A percentile compares a stretch with the other conserved stretches of the same genome.
Evolutionary conservation across 495 filamentous ascomycete genomes (phyloP).

Genomic region (Parathielavia hyrcaniae): DNA sequence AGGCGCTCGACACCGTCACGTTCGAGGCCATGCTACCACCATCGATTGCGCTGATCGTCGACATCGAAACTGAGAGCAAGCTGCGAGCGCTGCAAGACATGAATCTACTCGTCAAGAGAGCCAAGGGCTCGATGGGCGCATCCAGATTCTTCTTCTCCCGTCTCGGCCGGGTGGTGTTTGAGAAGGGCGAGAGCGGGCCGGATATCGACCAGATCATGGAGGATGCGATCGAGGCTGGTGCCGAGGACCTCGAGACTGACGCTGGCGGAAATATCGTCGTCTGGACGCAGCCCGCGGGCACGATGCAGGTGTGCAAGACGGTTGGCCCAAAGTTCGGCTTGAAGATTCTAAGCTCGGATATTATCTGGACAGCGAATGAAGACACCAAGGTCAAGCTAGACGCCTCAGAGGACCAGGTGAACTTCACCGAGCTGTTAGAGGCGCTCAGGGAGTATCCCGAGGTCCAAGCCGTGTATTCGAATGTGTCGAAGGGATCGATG

Average conservation of each 20-base stretch:
- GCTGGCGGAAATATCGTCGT: slow-evolving; percentile 64
- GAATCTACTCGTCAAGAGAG: slow-evolving; percentile 58
- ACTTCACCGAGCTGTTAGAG: slow-evolving; percentile 51
- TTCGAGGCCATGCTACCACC: slow-evolving; percentile 79
- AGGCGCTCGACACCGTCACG: slow-evolving; percentile 63
- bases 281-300: slow-evolving; percentile 66
- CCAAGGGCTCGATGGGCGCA: slow-evolving; percentile 60
- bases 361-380: slow-evolving; percentile 77
- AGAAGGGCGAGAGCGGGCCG: slow-evolving; percentile 48
- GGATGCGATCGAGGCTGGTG: slow-evolving; percentile 77
- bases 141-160: slow-evolving; percentile 80
- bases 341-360: slow-evolving; percentile 62
- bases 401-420: slow-evolving; percentile 42
- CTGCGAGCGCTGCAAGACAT: slow-evolving; percentile 65
- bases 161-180: slow-evolving; percentile 64
- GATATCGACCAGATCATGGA: slow-evolving; percentile 74
- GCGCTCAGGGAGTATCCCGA: slow-evolving; percentile 53
- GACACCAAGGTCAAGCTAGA: slow-evolving; percentile 63
- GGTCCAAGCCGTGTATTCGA: slow-evolving; percentile 64
- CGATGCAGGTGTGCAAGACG: slow-evolving; percentile 56
- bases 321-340: slow-evolving; percentile 54
- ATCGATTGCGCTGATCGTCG: slow-evolving; percentile 72
- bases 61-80: slow-evolving; percentile 71
- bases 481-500: slow-evolving; percentile 45
- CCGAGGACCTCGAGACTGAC: slow-evolving; percentile 69